These are phyloP conservation scores for Alternaria gaisen DNA, from an alignment of 2,329 filamentous ascomycete genomes.

Conservation along the genomic window DNA sequence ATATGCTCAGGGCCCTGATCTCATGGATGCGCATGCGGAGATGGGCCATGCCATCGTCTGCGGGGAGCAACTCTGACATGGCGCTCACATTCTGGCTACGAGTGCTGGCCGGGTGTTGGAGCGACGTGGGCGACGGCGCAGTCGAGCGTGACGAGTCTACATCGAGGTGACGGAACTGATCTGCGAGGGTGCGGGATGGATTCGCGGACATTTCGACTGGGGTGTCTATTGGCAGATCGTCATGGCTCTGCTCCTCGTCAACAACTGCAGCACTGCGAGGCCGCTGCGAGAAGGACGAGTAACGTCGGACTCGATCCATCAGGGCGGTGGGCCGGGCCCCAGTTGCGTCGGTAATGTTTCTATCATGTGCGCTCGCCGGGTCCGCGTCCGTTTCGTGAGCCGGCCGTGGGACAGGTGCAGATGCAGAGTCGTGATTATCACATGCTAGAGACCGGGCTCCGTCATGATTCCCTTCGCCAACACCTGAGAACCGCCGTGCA, in stretches of 20 bases:
- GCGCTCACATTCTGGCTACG: constrained; percentile 34
- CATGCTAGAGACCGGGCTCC: constrained; percentile 34
- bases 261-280: constrained; percentile 36
- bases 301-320: constrained; percentile 29
- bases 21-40: constrained; percentile 59
- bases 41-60: constrained; percentile 61
- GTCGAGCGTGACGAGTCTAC: constrained; percentile 34
- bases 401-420: constrained; percentile 14
- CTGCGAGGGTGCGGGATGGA: constrained; percentile 38
- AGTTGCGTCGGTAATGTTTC: constrained; percentile 14
- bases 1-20: constrained; percentile 54
- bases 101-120: constrained; percentile 17
- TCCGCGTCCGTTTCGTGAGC: constrained; percentile 15
- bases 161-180: constrained; percentile 37
- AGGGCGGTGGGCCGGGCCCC: constrained; percentile 19
- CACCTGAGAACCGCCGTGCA: constrained; percentile 50
- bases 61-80: constrained; percentile 54
- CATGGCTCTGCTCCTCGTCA: constrained; percentile 34
- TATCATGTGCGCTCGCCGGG: constrained; percentile 15
- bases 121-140: constrained; percentile 32
- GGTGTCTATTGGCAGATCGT: constrained; percentile 37
- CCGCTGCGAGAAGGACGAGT: constrained; percentile 35
- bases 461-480: constrained; percentile 26
- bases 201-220: constrained; percentile 45
- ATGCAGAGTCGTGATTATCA: constrained; percentile 33